Evolutionary conservation across 257 asterid species (phyloP), one percentile per base, ranked within the genome.

Genomic region (Nicotiana tomentosiformis): DNA sequence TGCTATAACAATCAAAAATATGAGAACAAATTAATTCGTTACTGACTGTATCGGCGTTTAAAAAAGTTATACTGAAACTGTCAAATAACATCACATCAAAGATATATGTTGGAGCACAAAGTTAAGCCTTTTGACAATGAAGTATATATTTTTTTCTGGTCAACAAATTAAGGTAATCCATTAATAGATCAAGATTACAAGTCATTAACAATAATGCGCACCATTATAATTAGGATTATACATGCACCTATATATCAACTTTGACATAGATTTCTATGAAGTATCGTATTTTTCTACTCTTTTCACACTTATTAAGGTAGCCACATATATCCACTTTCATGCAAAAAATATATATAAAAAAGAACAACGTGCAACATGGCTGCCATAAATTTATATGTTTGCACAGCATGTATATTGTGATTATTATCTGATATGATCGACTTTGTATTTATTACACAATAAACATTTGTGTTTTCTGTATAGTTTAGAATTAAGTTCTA

Each of bases 291-390:
- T 55, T 55, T 15, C 60, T 26, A 57, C 1, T 2, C 62, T 17
- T 57, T 16, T 17, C 60, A 43, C 12, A 39, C 33, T 20, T 70
- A 11, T 5, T 70, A 43, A 70, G 15, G 58, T 72, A 43, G 35
- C 78, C 37, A 72, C 37, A 43, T 43, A 43, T 43, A 43, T 72
- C 4, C 20, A 1, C 8, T 49, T 74, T 74, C 80, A 74, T 74
- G 80, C 64, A 74, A 49, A 74, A 49, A 74, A 12, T 72, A 72
- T 46, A 46, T 46, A 12, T 12, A 12, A 43, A 23, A 72, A 74
- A 49, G 62, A 74, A 74, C 62, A 49, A 49, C 62, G 80, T 74
- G 80, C 80, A 46, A 74, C 80, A 49, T 74, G 80, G 16, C 62
- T 15, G 1, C 80, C 80, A 74, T 49, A 74, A 49, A 5, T 74